Conservation (phyloP, 257 asterid genomes). For the Jacaranda copaia region DNA sequence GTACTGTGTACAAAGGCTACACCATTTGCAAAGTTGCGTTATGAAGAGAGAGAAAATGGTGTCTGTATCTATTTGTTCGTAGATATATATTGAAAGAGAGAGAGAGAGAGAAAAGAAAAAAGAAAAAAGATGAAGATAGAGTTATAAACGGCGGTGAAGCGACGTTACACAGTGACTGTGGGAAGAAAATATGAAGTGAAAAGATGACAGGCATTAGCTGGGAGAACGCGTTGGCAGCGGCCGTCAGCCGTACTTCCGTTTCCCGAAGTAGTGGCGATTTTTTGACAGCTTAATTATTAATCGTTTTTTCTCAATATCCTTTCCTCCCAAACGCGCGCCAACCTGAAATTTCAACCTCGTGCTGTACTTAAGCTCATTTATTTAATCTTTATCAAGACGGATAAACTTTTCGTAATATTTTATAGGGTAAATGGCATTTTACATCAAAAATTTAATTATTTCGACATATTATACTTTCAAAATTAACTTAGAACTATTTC, state of each 20-base stretch:
- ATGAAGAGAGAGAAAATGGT: conserved; percentile 57
- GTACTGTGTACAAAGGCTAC: conserved; percentile 42
- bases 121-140: background rate
- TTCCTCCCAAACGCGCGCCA: conserved; percentile 32
- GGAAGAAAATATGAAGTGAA: background rate
- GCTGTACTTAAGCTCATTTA: no score
- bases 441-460: no score
- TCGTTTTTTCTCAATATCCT: conserved; percentile 1
- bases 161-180: conserved; percentile 65
- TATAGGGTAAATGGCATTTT: no score
- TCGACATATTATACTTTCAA: no score
- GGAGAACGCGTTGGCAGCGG: conserved; percentile 38
- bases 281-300: conserved; percentile 33
- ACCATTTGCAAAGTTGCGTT: conserved; percentile 44
- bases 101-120: background rate
- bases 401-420: no score
- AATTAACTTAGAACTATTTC: no score
- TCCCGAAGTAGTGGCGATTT: conserved; percentile 50
- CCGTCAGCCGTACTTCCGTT: conserved; percentile 71
- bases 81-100: conserved; percentile 1
- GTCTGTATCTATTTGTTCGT: background rate
- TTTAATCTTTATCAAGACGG: no score
- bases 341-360: no score
- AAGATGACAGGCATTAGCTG: background rate
- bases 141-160: conserved; percentile 84